phyloP scores from a whole-genome alignment of 345 rosid genomes.

The Arabis hirsuta region DNA sequence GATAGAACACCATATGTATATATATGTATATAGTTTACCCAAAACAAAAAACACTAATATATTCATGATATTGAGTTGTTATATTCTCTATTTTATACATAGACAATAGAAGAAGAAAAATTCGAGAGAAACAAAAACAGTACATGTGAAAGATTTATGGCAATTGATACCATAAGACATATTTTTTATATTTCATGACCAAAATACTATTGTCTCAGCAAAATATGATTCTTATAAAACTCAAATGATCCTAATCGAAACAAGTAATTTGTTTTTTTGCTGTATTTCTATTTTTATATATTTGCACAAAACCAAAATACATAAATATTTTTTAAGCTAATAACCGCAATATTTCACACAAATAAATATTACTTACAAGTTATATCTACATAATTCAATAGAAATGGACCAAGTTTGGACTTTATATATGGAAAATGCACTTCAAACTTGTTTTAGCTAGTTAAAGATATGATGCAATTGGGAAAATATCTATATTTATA shows the following conservation, averaged over 20 bases:
- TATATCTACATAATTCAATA: neutral
- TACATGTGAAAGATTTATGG: neutral
- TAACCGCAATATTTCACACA: neutral
- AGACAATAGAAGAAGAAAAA: neutral
- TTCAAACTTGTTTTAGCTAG: neutral
- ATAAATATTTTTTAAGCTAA: neutral
- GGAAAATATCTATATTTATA: too few species aligned
- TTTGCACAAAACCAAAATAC: too few species aligned
- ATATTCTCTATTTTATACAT: constrained; percentile 1
- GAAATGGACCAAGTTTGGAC: neutral
- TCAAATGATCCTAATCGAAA: neutral
- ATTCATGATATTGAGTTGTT: neutral
- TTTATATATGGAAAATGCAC: neutral
- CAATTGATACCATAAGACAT: neutral
- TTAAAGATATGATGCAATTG: constrained; percentile 3
- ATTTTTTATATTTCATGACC: neutral
- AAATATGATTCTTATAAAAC: neutral
- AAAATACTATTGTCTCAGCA: neutral
- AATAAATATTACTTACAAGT: neutral
- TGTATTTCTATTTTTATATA: too few species aligned
- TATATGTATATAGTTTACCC: too few species aligned
- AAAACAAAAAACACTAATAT: too few species aligned
- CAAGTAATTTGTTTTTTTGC: neutral
- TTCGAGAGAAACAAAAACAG: neutral
- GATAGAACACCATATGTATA: neutral